These are phyloP conservation scores for Lactarius tabidus DNA, from an alignment of 768 basidiomycete species.

Conservation along the genomic window DNA sequence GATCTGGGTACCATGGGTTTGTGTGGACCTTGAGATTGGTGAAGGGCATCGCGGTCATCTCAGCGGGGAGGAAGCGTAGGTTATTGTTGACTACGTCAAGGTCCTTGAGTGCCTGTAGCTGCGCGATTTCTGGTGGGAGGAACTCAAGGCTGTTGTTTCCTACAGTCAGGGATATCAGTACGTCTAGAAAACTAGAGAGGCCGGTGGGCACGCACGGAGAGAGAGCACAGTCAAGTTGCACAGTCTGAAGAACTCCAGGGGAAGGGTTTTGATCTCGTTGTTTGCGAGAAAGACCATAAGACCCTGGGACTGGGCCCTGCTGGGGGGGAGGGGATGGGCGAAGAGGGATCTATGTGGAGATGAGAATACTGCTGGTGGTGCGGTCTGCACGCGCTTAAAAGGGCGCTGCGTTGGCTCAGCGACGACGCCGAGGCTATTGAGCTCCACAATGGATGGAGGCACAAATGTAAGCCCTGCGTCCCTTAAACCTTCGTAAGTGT, in stretches of 20 bases:
- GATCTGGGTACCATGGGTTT: slow-evolving; percentile 22
- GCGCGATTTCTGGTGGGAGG: slow-evolving; percentile 23
- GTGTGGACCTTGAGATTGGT: slow-evolving; percentile 22
- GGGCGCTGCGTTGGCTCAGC: slow-evolving; percentile 7
- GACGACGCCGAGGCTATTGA: slow-evolving; percentile 18
- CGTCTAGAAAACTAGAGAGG: not conserved
- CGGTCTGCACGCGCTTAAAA: slow-evolving; percentile 21
- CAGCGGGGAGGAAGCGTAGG: slow-evolving; percentile 24
- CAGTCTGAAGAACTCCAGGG: slow-evolving; percentile 22
- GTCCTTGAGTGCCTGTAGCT: slow-evolving; percentile 18
- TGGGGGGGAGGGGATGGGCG: not conserved
- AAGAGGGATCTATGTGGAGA: slow-evolving; percentile 11
- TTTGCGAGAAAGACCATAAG: slow-evolving; percentile 23
- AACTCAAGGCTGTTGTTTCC: slow-evolving; percentile 23
- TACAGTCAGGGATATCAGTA: not conserved
- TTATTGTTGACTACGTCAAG: slow-evolving; percentile 25
- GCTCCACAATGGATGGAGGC: slow-evolving; percentile 13
- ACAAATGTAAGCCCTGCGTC: slow-evolving; percentile 17
- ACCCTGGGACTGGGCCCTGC: slow-evolving; percentile 8
- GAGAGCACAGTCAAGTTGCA: slow-evolving; percentile 24
- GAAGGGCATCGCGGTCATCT: slow-evolving; percentile 21
- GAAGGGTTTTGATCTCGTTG: slow-evolving; percentile 20
- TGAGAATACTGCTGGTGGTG: slow-evolving; percentile 16
- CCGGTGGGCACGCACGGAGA: slow-evolving; percentile 16
- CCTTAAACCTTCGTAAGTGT: not conserved